Conservation (phyloP, 805 yeast genomes). For the Starmerella tilneyi region DNA sequence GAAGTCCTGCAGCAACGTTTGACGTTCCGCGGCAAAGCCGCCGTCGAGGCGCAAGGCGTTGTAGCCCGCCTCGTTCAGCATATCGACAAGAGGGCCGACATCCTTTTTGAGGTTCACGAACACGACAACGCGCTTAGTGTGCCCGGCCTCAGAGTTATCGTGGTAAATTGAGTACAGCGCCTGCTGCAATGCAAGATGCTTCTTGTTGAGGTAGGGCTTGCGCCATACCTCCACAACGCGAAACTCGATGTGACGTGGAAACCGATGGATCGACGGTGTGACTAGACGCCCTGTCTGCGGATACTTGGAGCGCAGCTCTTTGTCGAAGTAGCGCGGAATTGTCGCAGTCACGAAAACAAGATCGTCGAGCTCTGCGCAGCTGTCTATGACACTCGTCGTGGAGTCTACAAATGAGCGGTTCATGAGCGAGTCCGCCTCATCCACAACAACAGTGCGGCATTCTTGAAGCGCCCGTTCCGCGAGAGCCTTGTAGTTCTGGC, state of each 20-base stretch:
- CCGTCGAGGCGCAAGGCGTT: constrained; percentile 52
- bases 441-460: constrained; percentile 60
- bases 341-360: constrained; percentile 82
- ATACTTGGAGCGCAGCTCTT: constrained; percentile 47
- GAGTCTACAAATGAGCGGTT: constrained; percentile 66
- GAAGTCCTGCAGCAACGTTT: constrained; percentile 48
- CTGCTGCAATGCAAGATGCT: constrained; percentile 76
- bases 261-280: constrained; percentile 71
- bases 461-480: constrained; percentile 31
- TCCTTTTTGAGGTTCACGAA: constrained; percentile 70
- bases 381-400: constrained; percentile 46
- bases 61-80: constrained; percentile 44
- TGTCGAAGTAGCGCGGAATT: constrained; percentile 66
- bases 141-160: constrained; percentile 70
- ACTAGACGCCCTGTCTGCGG: constrained; percentile 58
- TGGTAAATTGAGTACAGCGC: constrained; percentile 73
- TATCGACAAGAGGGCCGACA: constrained; percentile 48
- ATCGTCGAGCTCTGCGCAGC: constrained; percentile 47
- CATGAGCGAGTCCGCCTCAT: constrained; percentile 89
- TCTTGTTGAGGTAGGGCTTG: constrained; percentile 76
- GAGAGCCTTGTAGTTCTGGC: constrained; percentile 27
- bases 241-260: constrained; percentile 68
- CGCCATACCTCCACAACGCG: constrained; percentile 64
- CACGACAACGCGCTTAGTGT: constrained; percentile 67
- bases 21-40: constrained; percentile 40